These are phyloP conservation scores for Diaporthe citri DNA, from an alignment of 2,329 filamentous ascomycete species.

Conservation along the genomic window DNA sequence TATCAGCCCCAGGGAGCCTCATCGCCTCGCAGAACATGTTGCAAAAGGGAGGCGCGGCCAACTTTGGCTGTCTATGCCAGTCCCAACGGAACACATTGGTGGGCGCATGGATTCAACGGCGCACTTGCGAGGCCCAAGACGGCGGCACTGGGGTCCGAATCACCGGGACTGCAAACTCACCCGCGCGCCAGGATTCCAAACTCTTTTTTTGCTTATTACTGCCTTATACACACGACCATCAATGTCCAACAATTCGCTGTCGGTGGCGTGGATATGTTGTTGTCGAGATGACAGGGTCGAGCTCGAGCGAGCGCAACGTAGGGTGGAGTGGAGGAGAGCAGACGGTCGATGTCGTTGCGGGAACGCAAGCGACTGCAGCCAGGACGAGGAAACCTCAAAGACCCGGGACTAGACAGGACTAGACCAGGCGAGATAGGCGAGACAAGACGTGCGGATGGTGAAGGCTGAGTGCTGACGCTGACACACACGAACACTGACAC, in stretches of 20 bases:
- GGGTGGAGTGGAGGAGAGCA: constrained; percentile 11
- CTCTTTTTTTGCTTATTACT: constrained; percentile 10
- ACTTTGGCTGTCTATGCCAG: background rate
- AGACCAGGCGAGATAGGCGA: constrained; percentile 15
- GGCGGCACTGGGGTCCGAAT: background rate
- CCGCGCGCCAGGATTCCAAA: constrained; percentile 7
- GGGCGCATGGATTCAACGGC: background rate
- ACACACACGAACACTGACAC: constrained; percentile 22
- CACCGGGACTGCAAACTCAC: constrained; percentile 14
- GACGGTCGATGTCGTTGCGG: constrained; percentile 10
- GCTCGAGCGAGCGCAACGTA: constrained; percentile 19
- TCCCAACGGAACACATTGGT: background rate
- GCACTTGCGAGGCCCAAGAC: constrained; percentile 10
- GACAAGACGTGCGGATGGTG: constrained; percentile 10
- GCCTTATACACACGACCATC: constrained; percentile 21
- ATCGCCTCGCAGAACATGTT: background rate
- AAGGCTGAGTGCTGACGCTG: constrained; percentile 17
- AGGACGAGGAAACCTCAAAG: constrained; percentile 1
- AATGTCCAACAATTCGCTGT: background rate
- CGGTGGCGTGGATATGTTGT: background rate
- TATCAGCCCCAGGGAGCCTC: background rate
- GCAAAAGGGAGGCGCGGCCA: background rate
- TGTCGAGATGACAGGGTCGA: constrained; percentile 16
- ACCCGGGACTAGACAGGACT: background rate
- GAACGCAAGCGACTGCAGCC: constrained; percentile 19